Evolutionary conservation across 2,329 filamentous ascomycete species (phyloP).

Genomic region (Alternaria ventricosa): DNA sequence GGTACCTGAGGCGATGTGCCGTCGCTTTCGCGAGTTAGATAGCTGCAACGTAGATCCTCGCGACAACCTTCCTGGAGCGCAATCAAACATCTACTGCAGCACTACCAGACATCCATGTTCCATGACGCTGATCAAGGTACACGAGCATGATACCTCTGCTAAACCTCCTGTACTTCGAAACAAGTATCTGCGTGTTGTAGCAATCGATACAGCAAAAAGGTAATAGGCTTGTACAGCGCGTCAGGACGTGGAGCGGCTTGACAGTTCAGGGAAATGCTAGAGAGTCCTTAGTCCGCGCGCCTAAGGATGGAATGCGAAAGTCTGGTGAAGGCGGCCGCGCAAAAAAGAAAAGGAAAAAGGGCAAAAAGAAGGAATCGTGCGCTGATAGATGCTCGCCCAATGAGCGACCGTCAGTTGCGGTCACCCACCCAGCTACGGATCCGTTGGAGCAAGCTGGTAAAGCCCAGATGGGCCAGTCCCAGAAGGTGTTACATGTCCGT

Average conservation of each 20-base stretch:
- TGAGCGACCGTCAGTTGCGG: neutral
- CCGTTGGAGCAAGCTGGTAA: neutral
- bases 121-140: rapidly evolving
- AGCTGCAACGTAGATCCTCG: neutral
- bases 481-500: neutral
- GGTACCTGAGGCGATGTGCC: neutral
- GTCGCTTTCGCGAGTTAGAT: neutral
- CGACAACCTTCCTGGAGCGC: neutral
- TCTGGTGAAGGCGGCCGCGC: neutral
- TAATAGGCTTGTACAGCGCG: rapidly evolving
- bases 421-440: neutral
- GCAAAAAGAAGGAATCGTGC: neutral
- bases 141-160: neutral
- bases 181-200: neutral
- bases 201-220: neutral
- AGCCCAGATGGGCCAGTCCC: neutral
- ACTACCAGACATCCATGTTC: rapidly evolving
- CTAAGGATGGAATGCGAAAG: neutral
- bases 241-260: no score
- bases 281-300: no score
- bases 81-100: neutral
- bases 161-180: rapidly evolving
- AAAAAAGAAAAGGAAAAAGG: neutral
- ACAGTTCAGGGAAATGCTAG: no score
- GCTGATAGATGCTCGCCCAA: neutral